These are phyloP conservation scores for Piedraia hortae DNA, from an alignment of 2,329 filamentous ascomycete species.

Conservation along the genomic window DNA sequence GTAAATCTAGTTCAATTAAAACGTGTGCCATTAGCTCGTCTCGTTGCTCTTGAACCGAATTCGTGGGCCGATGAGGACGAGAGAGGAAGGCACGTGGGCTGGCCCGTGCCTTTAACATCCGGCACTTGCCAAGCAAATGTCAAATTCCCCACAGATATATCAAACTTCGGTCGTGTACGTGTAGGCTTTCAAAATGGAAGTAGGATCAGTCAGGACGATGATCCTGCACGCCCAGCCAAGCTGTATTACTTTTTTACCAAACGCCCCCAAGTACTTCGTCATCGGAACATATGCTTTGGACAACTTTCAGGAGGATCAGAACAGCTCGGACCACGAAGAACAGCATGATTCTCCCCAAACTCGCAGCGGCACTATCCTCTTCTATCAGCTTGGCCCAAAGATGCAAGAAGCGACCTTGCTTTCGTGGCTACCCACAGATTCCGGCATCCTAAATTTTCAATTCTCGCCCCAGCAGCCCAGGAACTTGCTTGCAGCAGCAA, in stretches of 20 bases:
- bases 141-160: too few species aligned
- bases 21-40: too few species aligned
- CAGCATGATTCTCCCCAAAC: slow-evolving; percentile 4
- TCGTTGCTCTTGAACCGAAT: too few species aligned
- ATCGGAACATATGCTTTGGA: slow-evolving; percentile 67
- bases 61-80: too few species aligned
- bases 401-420: slow-evolving; percentile 29
- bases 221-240: too few species aligned
- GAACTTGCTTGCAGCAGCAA: slow-evolving; percentile 41
- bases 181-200: too few species aligned
- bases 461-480: slow-evolving; percentile 29
- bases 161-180: too few species aligned
- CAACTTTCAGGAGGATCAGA: slow-evolving; percentile 1
- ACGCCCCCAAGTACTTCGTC: slow-evolving; percentile 35
- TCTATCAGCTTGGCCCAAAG: slow-evolving; percentile 35
- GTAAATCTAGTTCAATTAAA: too few species aligned
- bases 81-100: too few species aligned
- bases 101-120: too few species aligned
- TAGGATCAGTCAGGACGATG: too few species aligned
- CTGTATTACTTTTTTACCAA: slow-evolving; percentile 47
- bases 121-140: too few species aligned
- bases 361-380: slow-evolving; percentile 45
- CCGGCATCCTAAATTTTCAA: slow-evolving; percentile 49
- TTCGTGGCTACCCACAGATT: slow-evolving; percentile 1
- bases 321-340: background rate